Evolutionary conservation across 2,329 filamentous ascomycete species (phyloP).

Genomic region (Madurella mycetomatis): DNA sequence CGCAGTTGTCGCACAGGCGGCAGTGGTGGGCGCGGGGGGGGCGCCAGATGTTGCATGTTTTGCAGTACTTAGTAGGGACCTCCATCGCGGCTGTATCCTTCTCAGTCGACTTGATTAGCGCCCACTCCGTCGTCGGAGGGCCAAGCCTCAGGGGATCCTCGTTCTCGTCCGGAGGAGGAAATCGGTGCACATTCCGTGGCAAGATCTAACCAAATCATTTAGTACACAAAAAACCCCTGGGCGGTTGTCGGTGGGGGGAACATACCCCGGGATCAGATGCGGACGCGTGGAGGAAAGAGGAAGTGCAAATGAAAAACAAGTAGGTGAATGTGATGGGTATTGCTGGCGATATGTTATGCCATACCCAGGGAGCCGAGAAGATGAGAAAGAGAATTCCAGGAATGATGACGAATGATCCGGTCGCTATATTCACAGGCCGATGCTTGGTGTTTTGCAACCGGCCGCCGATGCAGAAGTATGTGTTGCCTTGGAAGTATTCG

Average conservation of each 20-base stretch:
- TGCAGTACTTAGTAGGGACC: constrained; percentile 96
- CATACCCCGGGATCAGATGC: constrained; percentile 87
- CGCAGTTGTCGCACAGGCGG: constrained; percentile 91
- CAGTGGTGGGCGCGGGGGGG: constrained; percentile 95
- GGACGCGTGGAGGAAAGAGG: constrained; percentile 91
- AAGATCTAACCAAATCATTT: constrained; percentile 60
- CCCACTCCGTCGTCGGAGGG: constrained; percentile 89
- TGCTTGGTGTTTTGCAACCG: constrained; percentile 84
- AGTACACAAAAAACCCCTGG: not conserved
- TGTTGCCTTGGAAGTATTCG: constrained; percentile 92
- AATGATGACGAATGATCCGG: constrained; percentile 72
- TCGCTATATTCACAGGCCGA: constrained; percentile 83
- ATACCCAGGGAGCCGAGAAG: constrained; percentile 80
- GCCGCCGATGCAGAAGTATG: constrained; percentile 80
- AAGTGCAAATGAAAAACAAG: constrained; percentile 83
- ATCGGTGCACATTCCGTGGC: constrained; percentile 84
- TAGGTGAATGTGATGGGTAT: constrained; percentile 89
- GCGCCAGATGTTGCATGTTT: constrained; percentile 95
- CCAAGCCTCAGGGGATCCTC: constrained; percentile 78
- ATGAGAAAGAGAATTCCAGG: constrained; percentile 80
- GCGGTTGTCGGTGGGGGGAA: not conserved
- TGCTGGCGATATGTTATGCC: constrained; percentile 80
- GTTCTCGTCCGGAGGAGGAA: constrained; percentile 69
- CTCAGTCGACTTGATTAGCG: constrained; percentile 77
- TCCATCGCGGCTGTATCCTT: constrained; percentile 84